Evolutionary conservation across 352 stramenopile genomes (phyloP), one percentile per base, ranked within the genome.

Genomic region (Globisporangium acanthophoron): DNA sequence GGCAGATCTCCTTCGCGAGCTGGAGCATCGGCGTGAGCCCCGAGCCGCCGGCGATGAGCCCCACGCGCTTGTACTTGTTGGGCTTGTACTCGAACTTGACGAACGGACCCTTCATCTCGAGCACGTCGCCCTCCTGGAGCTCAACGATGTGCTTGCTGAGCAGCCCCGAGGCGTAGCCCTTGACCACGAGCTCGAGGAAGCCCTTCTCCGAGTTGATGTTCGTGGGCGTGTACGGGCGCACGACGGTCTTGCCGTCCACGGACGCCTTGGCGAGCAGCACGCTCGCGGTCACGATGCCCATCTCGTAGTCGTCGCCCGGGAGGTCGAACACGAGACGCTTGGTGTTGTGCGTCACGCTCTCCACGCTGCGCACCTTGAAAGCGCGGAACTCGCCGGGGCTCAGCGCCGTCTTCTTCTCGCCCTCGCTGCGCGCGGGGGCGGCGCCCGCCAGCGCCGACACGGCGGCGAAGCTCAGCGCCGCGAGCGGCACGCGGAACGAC

Each of bases 41-140:
- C 52, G 86, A 96, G 64, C 91, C 91, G 18, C 90, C 91, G 55
- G 91, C 90, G 59, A 97, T 87, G 56, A 97, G 69, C 5, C 86
- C 88, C 52, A 97, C 85, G 61, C 89, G 76, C 68, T 96, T 96
- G 70, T 94, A 94, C 67, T 71, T 70, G 75, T 97, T 97, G 51
- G 88, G 62, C 64, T 66, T 72, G 78, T 97, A 96, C 29, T 64
- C 66, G 53, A 97, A 85, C 73, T 97, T 97, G 37, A 65, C 20
- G 49, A 96, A 90, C 6, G 90, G 91, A 1, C 91, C 91, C 68
- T 96, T 97, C 77, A 97, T 92, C 58, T 96, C 85, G 11, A 97
- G 72, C 50, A 66, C 59, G 64, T 97, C 91, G 8, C 91, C 91
- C 24, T 79, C 70, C 56, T 96, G 80, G 21, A 97, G 76, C 39